Conservation (phyloP, 2,329 filamentous ascomycete genomes). For the Ophiognomonia clavigignenti-juglandacearum region DNA sequence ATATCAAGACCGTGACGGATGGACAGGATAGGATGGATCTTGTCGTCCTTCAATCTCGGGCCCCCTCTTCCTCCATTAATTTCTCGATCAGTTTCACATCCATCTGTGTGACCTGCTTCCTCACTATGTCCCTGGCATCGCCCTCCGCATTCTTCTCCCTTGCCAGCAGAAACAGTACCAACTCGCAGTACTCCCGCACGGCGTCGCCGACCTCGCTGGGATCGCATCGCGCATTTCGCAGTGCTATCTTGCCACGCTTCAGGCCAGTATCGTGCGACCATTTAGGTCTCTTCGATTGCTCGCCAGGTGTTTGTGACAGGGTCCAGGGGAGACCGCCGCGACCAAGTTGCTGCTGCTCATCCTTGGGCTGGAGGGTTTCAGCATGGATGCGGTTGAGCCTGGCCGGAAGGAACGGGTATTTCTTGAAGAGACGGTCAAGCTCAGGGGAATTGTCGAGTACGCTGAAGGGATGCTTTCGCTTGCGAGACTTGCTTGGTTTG, state of each 20-base stretch:
- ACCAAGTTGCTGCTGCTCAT: conserved; percentile 5
- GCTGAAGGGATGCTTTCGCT: conserved; percentile 39
- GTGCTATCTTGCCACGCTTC: conserved; percentile 47
- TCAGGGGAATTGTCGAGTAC: conserved; percentile 46
- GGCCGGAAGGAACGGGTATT: conserved; percentile 44
- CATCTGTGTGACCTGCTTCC: conserved; percentile 40
- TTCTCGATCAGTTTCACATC: conserved; percentile 45
- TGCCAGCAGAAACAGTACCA: conserved; percentile 47
- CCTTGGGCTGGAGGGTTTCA: conserved; percentile 41
- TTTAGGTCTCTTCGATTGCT: conserved; percentile 30
- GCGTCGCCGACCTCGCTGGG: conserved; percentile 53
- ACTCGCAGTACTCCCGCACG: conserved; percentile 55
- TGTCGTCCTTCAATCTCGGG: conserved; percentile 18
- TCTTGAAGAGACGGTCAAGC: conserved; percentile 45
- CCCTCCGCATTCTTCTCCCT: conserved; percentile 24
- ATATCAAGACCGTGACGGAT: not conserved
- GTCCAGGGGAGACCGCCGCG: conserved; percentile 17
- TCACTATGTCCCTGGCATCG: conserved; percentile 33
- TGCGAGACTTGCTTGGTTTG: conserved; percentile 10
- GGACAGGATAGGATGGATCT: not conserved
- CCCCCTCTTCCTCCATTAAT: conserved; percentile 41
- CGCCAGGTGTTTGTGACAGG: conserved; percentile 17
- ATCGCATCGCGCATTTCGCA: conserved; percentile 45
- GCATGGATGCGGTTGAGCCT: conserved; percentile 45
- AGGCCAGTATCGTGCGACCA: conserved; percentile 59